phyloP scores from a whole-genome alignment of 805 yeast genomes.

The Saccharomycopsis schoenii region DNA sequence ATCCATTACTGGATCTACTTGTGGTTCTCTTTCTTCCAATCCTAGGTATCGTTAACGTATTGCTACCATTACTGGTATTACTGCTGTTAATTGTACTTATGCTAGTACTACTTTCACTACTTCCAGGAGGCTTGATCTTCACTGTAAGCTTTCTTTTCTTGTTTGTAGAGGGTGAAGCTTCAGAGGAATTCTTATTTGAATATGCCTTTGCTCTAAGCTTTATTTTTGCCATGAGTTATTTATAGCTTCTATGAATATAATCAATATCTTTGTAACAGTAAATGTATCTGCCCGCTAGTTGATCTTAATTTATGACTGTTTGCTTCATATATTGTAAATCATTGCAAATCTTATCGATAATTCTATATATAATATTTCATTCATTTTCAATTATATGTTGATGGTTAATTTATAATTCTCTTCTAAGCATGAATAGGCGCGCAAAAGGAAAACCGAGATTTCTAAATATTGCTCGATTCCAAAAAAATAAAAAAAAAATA shows the following conservation, averaged over 20 bases:
- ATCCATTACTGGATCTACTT: background rate
- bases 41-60: conserved; percentile 3
- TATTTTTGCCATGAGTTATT: background rate
- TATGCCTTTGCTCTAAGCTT: background rate
- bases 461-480: background rate
- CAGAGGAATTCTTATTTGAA: background rate
- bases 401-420: too few species aligned
- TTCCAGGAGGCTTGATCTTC: conserved; percentile 35
- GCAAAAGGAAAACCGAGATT: background rate
- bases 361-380: too few species aligned
- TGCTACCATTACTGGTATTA: conserved; percentile 19
- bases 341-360: too few species aligned
- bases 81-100: conserved; percentile 18
- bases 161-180: background rate
- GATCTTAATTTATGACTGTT: too few species aligned
- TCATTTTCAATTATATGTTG: too few species aligned
- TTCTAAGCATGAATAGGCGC: background rate
- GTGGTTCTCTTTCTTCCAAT: background rate
- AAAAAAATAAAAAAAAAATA: too few species aligned
- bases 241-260: background rate
- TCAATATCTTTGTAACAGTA: background rate
- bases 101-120: conserved; percentile 11
- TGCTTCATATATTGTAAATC: too few species aligned
- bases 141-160: conserved; percentile 25
- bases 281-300: too few species aligned